A percentile compares a stretch with the other conserved stretches of the same genome.
phyloP scores from a whole-genome alignment of 306 rosid genomes.

The Abrus pulchellus region DNA sequence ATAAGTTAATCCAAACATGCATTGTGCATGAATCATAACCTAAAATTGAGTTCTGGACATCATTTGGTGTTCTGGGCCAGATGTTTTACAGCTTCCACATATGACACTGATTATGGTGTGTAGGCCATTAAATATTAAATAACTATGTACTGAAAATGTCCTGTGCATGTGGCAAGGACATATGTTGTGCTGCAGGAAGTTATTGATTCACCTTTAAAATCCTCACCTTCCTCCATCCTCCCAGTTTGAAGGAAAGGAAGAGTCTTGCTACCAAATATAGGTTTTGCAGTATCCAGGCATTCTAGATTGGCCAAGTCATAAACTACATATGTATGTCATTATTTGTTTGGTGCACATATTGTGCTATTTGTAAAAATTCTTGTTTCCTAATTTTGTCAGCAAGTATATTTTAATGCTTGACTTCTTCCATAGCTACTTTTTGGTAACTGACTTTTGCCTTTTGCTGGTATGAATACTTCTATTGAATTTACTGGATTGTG shows the following conservation, averaged over 20 bases:
- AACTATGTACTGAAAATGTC: slow-evolving; percentile 20
- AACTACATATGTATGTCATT: neutral
- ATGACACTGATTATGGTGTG: neutral
- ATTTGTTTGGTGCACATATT: neutral
- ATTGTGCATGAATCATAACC: neutral
- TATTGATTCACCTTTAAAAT: slow-evolving; percentile 27
- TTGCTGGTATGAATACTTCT: slow-evolving; percentile 17
- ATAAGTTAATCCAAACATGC: neutral
- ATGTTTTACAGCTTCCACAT: slow-evolving; percentile 34
- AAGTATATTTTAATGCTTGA: neutral
- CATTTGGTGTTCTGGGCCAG: slow-evolving; percentile 8
- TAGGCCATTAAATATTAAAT: slow-evolving; percentile 28
- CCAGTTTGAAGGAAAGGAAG: slow-evolving; percentile 17
- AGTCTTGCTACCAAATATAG: slow-evolving; percentile 25
- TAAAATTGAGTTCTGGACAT: slow-evolving; percentile 26
- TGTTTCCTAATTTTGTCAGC: slow-evolving; percentile 6
- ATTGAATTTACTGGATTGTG: slow-evolving; percentile 22
- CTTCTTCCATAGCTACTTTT: slow-evolving; percentile 12
- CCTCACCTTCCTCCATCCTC: neutral
- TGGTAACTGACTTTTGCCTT: slow-evolving; percentile 18
- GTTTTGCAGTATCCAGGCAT: slow-evolving; percentile 2
- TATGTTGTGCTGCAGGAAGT: neutral
- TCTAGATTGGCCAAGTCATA: neutral
- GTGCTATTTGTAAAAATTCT: neutral
- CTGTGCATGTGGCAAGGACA: neutral